These are phyloP conservation scores for Brassica nigra DNA, from an alignment of 345 rosid genomes.

Conservation along the genomic window DNA sequence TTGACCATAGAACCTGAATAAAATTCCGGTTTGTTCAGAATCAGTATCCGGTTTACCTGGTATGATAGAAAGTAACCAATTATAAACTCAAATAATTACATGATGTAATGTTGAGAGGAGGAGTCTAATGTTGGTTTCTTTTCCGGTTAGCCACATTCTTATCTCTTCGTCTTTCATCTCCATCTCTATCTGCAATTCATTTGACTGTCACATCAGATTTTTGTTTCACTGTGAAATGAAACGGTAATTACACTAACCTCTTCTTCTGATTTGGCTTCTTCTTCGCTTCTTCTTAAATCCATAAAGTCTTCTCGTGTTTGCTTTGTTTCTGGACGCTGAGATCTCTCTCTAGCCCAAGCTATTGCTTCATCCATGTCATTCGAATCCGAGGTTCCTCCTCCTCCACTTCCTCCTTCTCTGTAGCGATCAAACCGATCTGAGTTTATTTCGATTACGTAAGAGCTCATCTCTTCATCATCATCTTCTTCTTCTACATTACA, in stretches of 20 bases:
- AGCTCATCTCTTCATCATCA: slow-evolving; percentile 69
- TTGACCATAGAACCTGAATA: slow-evolving; percentile 73
- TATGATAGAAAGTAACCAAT: neutral
- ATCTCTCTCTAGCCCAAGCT: slow-evolving; percentile 47
- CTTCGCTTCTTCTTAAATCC: slow-evolving; percentile 30
- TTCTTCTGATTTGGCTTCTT: slow-evolving; percentile 48
- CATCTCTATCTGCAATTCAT: slow-evolving; percentile 52
- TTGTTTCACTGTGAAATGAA: neutral
- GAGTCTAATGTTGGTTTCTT: slow-evolving; percentile 66
- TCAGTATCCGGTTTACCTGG: slow-evolving; percentile 11
- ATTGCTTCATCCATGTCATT: slow-evolving; percentile 45
- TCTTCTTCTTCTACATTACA: slow-evolving; percentile 41
- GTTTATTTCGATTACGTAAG: slow-evolving; percentile 87
- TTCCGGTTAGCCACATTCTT: slow-evolving; percentile 73
- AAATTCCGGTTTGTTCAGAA: slow-evolving; percentile 2
- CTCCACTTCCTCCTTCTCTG: slow-evolving; percentile 54
- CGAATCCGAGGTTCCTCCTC: slow-evolving; percentile 42
- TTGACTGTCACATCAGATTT: slow-evolving; percentile 11
- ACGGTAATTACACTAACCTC: slow-evolving; percentile 29
- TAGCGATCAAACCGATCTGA: slow-evolving; percentile 61
- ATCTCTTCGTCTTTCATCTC: slow-evolving; percentile 66
- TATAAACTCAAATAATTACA: slow-evolving; percentile 38
- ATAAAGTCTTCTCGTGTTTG: slow-evolving; percentile 46
- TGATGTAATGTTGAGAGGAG: slow-evolving; percentile 82
- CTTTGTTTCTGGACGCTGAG: slow-evolving; percentile 38